These are phyloP conservation scores for Trametes sanguinea DNA, from an alignment of 768 basidiomycete genomes.

Conservation along the genomic window DNA sequence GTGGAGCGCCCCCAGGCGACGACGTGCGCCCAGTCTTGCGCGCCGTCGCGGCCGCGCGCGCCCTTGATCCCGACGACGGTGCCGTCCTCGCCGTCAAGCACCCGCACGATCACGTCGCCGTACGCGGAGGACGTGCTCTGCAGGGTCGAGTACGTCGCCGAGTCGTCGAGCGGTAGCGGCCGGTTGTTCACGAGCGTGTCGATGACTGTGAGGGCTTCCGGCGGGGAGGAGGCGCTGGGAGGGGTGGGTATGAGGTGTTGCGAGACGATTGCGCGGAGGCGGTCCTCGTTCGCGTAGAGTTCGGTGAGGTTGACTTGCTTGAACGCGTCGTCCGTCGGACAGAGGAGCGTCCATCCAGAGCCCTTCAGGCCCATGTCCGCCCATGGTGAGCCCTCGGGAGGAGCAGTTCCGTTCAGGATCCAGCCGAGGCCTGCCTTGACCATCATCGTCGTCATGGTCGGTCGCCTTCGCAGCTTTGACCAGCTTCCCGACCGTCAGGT, in stretches of 20 bases:
- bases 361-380: slow-evolving; percentile 49
- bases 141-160: slow-evolving; percentile 75
- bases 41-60: slow-evolving; percentile 63
- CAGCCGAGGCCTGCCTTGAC: slow-evolving; percentile 86
- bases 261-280: slow-evolving; percentile 59
- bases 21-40: slow-evolving; percentile 64
- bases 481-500: slow-evolving; percentile 88
- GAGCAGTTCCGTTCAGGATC: slow-evolving; percentile 83
- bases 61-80: slow-evolving; percentile 73
- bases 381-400: slow-evolving; percentile 72
- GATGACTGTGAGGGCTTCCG: slow-evolving; percentile 26
- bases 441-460: slow-evolving; percentile 85
- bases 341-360: slow-evolving; percentile 83
- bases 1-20: slow-evolving; percentile 78
- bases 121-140: slow-evolving; percentile 60
- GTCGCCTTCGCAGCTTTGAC: slow-evolving; percentile 84
- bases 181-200: slow-evolving; percentile 60
- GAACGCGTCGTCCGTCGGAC: slow-evolving; percentile 92
- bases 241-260: slow-evolving; percentile 74
- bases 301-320: slow-evolving; percentile 79
- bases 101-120: slow-evolving; percentile 83
- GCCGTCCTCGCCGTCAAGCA: slow-evolving; percentile 41
- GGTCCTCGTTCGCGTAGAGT: slow-evolving; percentile 58
- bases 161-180: slow-evolving; percentile 72
- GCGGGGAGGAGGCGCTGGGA: slow-evolving; percentile 27